Percentiles rank a stretch among this genome's conserved stretches.
phyloP scores from a whole-genome alignment of 169 alveolate genomes.

The Plasmodium falciparum region DNA sequence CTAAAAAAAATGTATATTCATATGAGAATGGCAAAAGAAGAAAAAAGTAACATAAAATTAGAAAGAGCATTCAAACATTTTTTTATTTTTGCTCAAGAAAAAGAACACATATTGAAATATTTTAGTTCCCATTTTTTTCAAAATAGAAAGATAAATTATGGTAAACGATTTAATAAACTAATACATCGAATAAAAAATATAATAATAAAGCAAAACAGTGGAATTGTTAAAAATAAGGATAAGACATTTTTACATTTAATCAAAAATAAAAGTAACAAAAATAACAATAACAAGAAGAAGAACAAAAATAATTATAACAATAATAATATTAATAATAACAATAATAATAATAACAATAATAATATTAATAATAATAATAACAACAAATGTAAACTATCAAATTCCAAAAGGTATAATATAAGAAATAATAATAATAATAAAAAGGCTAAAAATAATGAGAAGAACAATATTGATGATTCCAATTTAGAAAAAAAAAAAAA shows the following conservation, averaged over 20 bases:
- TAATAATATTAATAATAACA: too few species aligned
- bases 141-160: constrained; percentile 37
- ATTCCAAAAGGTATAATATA: neutral
- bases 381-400: neutral
- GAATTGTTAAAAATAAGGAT: neutral
- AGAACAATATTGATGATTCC: neutral
- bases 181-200: constrained; percentile 8
- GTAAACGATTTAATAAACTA: constrained; percentile 25
- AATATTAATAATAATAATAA: neutral
- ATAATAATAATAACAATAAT: neutral
- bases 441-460: too few species aligned
- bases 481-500: neutral
- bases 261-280: neutral
- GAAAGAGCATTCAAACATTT: neutral
- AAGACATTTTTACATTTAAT: too few species aligned
- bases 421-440: neutral
- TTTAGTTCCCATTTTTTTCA: constrained; percentile 35
- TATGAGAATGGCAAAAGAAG: neutral
- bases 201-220: neutral
- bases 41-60: neutral
- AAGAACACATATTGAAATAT: constrained; percentile 18
- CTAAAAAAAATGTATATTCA: constrained; percentile 39
- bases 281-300: neutral
- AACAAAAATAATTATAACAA: neutral
- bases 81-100: constrained; percentile 24